Conservation (phyloP, 306 rosid species). For the Sesbania bispinosa region DNA sequence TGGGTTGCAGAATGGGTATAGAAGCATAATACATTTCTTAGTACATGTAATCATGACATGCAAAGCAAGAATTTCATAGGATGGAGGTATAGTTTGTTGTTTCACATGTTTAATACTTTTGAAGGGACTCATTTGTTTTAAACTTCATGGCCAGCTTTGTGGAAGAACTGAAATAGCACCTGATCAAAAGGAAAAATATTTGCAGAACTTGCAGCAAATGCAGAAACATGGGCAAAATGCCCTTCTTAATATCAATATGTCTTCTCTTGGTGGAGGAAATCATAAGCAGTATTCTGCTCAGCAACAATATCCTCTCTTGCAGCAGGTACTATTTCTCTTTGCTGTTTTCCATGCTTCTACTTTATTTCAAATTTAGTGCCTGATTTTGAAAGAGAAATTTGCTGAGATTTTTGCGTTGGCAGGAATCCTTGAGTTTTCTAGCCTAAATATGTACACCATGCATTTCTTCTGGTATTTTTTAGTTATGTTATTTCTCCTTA, state of each 20-base stretch:
- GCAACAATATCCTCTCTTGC: constrained; percentile 82
- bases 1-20: neutral
- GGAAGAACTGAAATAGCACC: constrained; percentile 97
- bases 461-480: neutral
- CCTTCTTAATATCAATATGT: constrained; percentile 77
- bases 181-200: constrained; percentile 90
- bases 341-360: too few relatives aligned
- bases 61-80: neutral
- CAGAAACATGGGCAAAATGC: constrained; percentile 86
- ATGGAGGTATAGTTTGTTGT: constrained; percentile 3
- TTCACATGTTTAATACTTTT: constrained; percentile 10
- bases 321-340: constrained; percentile 66
- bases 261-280: constrained; percentile 80
- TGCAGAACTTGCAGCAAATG: constrained; percentile 92
- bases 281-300: constrained; percentile 80
- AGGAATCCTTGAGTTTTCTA: constrained; percentile 12
- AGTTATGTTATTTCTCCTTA: neutral
- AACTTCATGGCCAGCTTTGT: constrained; percentile 69
- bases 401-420: neutral
- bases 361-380: too few relatives aligned
- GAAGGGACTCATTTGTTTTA: constrained; percentile 21
- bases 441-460: neutral
- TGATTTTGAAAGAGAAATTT: neutral
- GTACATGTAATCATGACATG: neutral
- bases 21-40: neutral